phyloP scores from a whole-genome alignment of 495 filamentous ascomycete species.

The Penicillium lividum region DNA sequence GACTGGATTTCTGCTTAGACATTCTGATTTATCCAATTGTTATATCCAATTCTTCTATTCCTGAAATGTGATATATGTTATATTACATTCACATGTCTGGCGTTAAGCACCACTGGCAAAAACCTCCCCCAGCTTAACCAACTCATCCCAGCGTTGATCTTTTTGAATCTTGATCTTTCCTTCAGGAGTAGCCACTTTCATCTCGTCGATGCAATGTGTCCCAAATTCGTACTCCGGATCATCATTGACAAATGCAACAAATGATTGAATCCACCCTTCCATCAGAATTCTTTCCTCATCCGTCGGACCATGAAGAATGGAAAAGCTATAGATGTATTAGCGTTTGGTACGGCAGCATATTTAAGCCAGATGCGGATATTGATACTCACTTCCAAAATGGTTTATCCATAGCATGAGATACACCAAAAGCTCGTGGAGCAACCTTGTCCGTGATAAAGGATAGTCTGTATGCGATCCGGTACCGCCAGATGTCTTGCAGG shows the following conservation, averaged over 20 bases:
- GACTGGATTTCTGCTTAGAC: no score
- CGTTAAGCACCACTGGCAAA: slow-evolving; percentile 15
- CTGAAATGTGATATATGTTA: no score
- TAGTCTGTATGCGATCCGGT: slow-evolving; percentile 27
- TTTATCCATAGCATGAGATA: slow-evolving; percentile 31
- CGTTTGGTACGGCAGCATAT: no score
- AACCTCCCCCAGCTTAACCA: slow-evolving; percentile 10
- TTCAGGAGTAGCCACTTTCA: slow-evolving; percentile 24
- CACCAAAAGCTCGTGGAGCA: slow-evolving; percentile 23
- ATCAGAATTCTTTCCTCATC: slow-evolving; percentile 20
- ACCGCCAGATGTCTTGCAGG: slow-evolving; percentile 28
- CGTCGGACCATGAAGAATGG: slow-evolving; percentile 31
- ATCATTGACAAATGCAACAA: slow-evolving; percentile 29
- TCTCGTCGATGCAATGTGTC: slow-evolving; percentile 24
- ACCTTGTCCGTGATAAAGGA: slow-evolving; percentile 32
- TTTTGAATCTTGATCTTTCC: slow-evolving; percentile 27
- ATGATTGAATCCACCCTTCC: slow-evolving; percentile 28
- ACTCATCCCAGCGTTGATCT: slow-evolving; percentile 23
- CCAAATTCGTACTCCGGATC: slow-evolving; percentile 19
- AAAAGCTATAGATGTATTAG: slow-evolving; percentile 20
- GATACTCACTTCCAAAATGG: slow-evolving; percentile 32
- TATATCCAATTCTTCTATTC: neutral
- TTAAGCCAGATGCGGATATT: neutral
- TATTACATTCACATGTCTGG: neutral
- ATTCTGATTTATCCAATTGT: no score